phyloP scores from a whole-genome alignment of 768 basidiomycete species.

The Boletellus sp. region DNA sequence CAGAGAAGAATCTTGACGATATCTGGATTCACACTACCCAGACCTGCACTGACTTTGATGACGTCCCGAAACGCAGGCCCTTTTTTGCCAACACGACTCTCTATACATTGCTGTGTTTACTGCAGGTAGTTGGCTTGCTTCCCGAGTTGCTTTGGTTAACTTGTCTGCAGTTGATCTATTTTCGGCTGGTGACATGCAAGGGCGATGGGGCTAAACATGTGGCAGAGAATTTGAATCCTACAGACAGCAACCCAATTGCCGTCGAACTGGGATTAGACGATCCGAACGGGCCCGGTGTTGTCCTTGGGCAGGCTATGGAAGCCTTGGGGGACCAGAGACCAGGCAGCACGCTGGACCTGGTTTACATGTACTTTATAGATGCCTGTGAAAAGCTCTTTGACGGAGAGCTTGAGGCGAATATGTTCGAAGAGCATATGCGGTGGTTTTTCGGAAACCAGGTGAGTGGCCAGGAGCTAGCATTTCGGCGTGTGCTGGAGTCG shows the following conservation, averaged over 20 bases:
- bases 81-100: conserved; percentile 93
- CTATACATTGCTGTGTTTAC: conserved; percentile 81
- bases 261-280: conserved; percentile 84
- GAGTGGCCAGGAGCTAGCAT: conserved; percentile 16
- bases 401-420: conserved; percentile 84
- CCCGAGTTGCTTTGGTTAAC: conserved; percentile 1
- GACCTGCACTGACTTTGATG: conserved; percentile 22
- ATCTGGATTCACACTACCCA: conserved; percentile 53
- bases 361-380: conserved; percentile 85
- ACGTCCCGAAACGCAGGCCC: conserved; percentile 42
- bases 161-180: conserved; percentile 72
- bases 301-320: conserved; percentile 63
- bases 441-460: conserved; percentile 92
- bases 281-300: conserved; percentile 65
- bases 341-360: conserved; percentile 54
- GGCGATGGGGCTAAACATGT: conserved; percentile 71
- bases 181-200: conserved; percentile 82
- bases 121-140: conserved; percentile 58
- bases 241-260: conserved; percentile 77
- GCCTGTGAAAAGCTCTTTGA: conserved; percentile 94
- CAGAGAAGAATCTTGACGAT: conserved; percentile 35
- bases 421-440: conserved; percentile 93
- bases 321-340: conserved; percentile 49
- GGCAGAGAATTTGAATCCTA: conserved; percentile 57
- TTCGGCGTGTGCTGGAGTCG: conserved; percentile 6